These are phyloP conservation scores for Yarrowia sp. DNA, from an alignment of 805 yeast species.

Conservation along the genomic window DNA sequence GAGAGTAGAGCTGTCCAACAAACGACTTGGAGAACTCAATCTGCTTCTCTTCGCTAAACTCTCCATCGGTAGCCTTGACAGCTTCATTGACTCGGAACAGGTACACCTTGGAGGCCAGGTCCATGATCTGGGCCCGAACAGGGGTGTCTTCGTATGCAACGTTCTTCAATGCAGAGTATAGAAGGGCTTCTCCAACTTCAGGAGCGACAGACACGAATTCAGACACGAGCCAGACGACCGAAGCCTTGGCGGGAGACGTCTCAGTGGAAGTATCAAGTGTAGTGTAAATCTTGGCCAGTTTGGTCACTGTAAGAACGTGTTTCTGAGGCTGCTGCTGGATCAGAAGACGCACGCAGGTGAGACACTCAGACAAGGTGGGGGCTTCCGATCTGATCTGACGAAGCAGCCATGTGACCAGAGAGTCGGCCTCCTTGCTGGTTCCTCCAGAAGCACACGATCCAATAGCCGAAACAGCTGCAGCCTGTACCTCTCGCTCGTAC, in stretches of 20 bases:
- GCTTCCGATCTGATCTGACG: conserved; percentile 53
- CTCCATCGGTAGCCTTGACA: conserved; percentile 38
- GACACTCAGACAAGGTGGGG: conserved; percentile 60
- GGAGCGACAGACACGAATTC: conserved; percentile 63
- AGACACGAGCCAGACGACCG: conserved; percentile 90
- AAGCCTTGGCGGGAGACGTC: conserved; percentile 66
- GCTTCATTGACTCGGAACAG: conserved; percentile 60
- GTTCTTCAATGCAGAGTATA: conserved; percentile 62
- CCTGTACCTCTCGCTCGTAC: conserved; percentile 47
- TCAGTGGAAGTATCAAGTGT: conserved; percentile 41
- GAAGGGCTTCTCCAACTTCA: conserved; percentile 74
- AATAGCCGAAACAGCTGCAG: conserved; percentile 65
- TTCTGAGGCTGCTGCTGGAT: conserved; percentile 67
- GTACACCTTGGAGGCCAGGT: conserved; percentile 75
- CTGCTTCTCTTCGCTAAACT: conserved; percentile 33
- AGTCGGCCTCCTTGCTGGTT: conserved; percentile 45
- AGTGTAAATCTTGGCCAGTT: conserved; percentile 53
- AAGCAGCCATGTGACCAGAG: conserved; percentile 66
- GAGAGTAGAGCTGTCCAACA: conserved; percentile 57
- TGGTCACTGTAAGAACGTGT: conserved; percentile 62
- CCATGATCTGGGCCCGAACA: conserved; percentile 73
- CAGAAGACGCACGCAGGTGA: conserved; percentile 74
- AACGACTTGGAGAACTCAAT: conserved; percentile 33
- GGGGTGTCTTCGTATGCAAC: conserved; percentile 62
- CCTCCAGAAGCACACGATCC: conserved; percentile 62